Evolutionary conservation across 257 asterid genomes (phyloP).

Genomic region (Nicotiana benthamiana): DNA sequence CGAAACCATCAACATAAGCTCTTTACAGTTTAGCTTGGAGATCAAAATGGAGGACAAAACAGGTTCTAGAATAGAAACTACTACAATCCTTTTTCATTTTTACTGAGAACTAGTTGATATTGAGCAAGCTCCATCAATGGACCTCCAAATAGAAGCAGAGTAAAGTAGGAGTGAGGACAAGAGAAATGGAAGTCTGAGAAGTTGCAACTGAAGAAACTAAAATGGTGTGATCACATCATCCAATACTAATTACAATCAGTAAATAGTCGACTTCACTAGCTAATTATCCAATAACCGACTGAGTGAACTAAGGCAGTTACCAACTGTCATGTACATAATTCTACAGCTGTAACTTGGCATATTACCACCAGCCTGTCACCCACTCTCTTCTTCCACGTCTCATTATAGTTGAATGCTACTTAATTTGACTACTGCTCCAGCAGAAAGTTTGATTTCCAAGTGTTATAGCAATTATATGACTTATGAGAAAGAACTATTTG

Average conservation of each 20-base stretch:
- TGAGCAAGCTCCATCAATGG: not conserved
- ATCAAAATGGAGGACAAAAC: not conserved
- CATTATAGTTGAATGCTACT: not conserved
- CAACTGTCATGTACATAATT: not conserved
- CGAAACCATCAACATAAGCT: not conserved
- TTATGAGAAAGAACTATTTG: not conserved
- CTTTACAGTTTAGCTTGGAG: not conserved
- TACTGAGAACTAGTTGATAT: not conserved
- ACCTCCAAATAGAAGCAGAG: not conserved
- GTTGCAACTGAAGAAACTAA: not conserved
- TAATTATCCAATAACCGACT: not conserved
- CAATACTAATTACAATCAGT: not conserved
- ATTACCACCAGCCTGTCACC: not conserved
- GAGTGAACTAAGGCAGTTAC: not conserved
- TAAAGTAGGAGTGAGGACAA: not conserved
- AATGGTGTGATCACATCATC: not conserved
- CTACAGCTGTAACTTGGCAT: not conserved
- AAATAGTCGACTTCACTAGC: not conserved
- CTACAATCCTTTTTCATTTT: not conserved
- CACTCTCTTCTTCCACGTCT: not conserved
- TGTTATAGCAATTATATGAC: not conserved
- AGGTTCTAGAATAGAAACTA: not conserved
- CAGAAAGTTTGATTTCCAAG: not conserved
- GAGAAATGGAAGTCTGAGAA: not conserved
- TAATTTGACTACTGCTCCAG: not conserved